A percentile compares a stretch with the other conserved stretches of the same genome.
phyloP scores from a whole-genome alignment of 1,284 basidiomycete genomes.

The Cutaneotrichosporon sp. region DNA sequence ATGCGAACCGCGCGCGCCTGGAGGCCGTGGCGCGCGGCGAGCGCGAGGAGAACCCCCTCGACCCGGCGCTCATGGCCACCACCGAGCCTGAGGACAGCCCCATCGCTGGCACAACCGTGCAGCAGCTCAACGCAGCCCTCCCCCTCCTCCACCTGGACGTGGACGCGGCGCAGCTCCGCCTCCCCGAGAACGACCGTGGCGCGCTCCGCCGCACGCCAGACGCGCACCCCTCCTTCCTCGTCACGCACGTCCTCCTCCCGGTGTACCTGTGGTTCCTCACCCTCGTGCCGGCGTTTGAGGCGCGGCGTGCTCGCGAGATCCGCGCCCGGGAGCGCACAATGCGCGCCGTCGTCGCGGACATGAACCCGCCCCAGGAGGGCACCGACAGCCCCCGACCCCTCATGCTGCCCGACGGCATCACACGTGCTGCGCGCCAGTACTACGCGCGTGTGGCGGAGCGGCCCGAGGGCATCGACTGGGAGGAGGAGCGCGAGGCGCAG shows the following conservation, averaged over 20 bases:
- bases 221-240: slow-evolving; percentile 14
- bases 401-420: slow-evolving; percentile 34
- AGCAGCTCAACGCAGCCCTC: not conserved
- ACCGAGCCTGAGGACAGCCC: slow-evolving; percentile 1
- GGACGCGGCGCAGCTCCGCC: slow-evolving; percentile 34
- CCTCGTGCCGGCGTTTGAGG: slow-evolving; percentile 45
- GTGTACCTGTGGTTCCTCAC: slow-evolving; percentile 46
- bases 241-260: slow-evolving; percentile 43
- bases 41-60: slow-evolving; percentile 6
- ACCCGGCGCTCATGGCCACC: slow-evolving; percentile 6
- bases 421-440: slow-evolving; percentile 35
- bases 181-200: slow-evolving; percentile 12
- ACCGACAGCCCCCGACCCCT: not conserved
- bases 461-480: slow-evolving; percentile 51
- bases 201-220: slow-evolving; percentile 13
- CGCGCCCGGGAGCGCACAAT: slow-evolving; percentile 42
- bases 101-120: not conserved
- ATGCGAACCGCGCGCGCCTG: not conserved
- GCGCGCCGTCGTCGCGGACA: slow-evolving; percentile 35
- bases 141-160: slow-evolving; percentile 30
- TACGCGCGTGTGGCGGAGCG: slow-evolving; percentile 37
- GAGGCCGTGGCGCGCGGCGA: not conserved
- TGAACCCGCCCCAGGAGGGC: slow-evolving; percentile 12
- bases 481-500: slow-evolving; percentile 50
- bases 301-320: slow-evolving; percentile 37